phyloP scores from a whole-genome alignment of 305 asterid genomes.

The Solanum chacoense region DNA sequence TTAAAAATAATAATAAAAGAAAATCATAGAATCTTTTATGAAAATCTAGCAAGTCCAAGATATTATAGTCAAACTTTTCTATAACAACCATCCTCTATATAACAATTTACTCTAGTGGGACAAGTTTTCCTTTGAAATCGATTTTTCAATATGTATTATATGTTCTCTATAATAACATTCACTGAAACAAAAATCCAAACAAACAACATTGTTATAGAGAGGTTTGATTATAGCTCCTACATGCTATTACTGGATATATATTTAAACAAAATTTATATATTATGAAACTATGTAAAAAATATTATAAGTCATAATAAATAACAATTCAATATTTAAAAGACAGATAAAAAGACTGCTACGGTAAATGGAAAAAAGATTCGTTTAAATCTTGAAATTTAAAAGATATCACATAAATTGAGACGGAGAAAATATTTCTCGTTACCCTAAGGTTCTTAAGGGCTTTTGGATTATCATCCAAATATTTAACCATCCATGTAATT shows the following conservation, averaged over 20 bases:
- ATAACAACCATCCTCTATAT: neutral
- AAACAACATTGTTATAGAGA: neutral
- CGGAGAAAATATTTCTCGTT: neutral
- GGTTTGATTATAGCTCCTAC: neutral
- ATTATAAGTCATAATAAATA: neutral
- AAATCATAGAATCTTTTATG: neutral
- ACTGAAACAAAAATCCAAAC: no score
- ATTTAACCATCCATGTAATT: slow-evolving; percentile 20
- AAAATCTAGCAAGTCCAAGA: neutral
- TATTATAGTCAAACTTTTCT: neutral
- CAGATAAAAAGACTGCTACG: neutral
- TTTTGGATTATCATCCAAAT: slow-evolving; percentile 2
- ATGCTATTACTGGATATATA: neutral
- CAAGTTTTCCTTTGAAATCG: neutral
- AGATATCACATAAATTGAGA: neutral
- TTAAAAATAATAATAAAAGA: no score
- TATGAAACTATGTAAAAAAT: neutral
- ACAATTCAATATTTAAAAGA: neutral
- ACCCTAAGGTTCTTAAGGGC: slow-evolving; percentile 9
- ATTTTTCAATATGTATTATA: neutral
- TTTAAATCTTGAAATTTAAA: neutral
- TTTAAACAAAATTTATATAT: neutral
- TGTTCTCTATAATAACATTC: neutral
- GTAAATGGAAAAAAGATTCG: neutral
- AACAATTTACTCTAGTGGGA: neutral